Evolutionary conservation across 2,329 filamentous ascomycete genomes (phyloP).

Genomic region (Pseudopithomyces maydicus): DNA sequence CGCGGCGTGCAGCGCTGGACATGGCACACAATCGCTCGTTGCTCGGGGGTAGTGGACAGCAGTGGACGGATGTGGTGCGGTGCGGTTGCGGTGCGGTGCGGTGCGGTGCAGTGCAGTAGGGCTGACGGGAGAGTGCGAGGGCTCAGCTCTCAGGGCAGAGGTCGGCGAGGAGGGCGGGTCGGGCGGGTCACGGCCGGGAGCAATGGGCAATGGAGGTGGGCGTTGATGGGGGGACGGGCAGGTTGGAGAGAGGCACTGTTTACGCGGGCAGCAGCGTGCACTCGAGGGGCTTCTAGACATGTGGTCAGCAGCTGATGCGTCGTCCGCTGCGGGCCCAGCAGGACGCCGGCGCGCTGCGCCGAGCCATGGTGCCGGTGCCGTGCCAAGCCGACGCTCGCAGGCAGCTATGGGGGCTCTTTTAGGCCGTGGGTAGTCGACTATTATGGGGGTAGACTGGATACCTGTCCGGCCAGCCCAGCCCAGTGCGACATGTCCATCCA

Average conservation of each 20-base stretch:
- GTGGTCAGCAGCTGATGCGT: conserved; percentile 1
- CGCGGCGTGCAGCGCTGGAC: conserved; percentile 31
- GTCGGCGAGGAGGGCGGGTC: not conserved
- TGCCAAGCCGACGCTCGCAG: not conserved
- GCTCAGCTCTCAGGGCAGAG: conserved; percentile 11
- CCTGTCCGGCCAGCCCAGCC: not conserved
- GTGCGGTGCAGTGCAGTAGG: conserved; percentile 22
- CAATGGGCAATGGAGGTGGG: not conserved
- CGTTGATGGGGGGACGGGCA: not conserved
- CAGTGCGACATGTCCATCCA: not conserved
- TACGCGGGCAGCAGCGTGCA: not conserved
- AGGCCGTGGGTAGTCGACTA: too few species aligned
- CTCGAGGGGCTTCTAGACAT: not conserved
- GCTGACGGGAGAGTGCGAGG: conserved; percentile 14
- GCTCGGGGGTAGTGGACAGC: conserved; percentile 13
- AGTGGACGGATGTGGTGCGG: conserved; percentile 15
- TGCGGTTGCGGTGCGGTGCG: too few species aligned
- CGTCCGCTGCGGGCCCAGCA: not conserved
- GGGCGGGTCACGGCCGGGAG: not conserved
- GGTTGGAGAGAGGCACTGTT: not conserved
- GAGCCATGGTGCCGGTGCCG: not conserved
- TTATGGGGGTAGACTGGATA: too few species aligned
- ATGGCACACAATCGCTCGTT: conserved; percentile 31
- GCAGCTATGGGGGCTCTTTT: not conserved
- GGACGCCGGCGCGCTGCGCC: not conserved